These are phyloP conservation scores for Litsea cubeba DNA, from an alignment of 164 flowering plant genomes.

Conservation along the genomic window DNA sequence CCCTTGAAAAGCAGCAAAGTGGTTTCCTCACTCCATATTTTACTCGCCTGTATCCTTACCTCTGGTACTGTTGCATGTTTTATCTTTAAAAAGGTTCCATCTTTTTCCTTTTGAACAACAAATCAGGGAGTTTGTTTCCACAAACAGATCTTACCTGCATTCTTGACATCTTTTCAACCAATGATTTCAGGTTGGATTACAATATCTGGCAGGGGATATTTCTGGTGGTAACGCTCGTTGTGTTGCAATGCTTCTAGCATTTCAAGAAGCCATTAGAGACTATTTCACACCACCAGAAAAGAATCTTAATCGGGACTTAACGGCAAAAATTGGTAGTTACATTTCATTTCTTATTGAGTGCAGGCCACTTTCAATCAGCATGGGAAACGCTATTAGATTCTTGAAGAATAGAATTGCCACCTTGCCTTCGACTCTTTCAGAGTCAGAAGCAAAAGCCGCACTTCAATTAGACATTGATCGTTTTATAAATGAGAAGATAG, in stretches of 20 bases:
- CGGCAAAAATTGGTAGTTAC: constrained; percentile 71
- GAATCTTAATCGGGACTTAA: constrained; percentile 63
- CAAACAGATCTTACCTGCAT: background rate
- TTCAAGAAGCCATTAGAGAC: constrained; percentile 68
- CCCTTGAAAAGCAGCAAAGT: too few species aligned
- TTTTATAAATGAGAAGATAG: constrained; percentile 77
- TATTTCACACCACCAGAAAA: constrained; percentile 76
- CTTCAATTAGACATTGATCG: constrained; percentile 66
- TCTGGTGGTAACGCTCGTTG: constrained; percentile 90
- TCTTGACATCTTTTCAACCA: constrained; percentile 5
- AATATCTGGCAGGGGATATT: constrained; percentile 68
- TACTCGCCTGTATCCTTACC: too few species aligned
- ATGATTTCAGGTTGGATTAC: constrained; percentile 70
- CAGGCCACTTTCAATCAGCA: constrained; percentile 88
- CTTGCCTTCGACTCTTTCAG: constrained; percentile 59
- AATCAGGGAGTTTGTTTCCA: background rate
- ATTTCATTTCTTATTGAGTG: constrained; percentile 76
- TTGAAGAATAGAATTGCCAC: constrained; percentile 64
- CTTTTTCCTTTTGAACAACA: background rate
- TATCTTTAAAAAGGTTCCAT: too few species aligned
- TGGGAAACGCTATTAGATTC: constrained; percentile 90
- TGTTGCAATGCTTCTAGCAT: constrained; percentile 91
- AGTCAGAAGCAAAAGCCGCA: constrained; percentile 71
- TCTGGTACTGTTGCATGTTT: too few species aligned
- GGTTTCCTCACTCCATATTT: too few species aligned